These are phyloP conservation scores for Hericium coralloides DNA, from an alignment of 768 basidiomycete genomes.

Conservation along the genomic window DNA sequence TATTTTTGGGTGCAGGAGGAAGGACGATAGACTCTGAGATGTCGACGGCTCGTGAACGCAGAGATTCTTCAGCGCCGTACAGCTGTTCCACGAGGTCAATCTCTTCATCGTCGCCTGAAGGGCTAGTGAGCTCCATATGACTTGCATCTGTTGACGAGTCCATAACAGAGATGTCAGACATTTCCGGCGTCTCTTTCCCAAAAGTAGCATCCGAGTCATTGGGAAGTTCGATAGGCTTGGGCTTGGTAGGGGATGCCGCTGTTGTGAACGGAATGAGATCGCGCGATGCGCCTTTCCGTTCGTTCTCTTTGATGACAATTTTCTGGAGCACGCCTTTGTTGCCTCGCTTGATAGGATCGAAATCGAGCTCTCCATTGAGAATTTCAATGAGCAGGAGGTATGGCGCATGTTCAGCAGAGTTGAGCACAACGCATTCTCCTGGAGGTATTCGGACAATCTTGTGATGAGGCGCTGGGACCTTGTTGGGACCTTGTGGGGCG, in stretches of 20 bases:
- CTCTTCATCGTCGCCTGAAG: conserved; percentile 45
- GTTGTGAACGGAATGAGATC: conserved; percentile 34
- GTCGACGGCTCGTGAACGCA: conserved; percentile 64
- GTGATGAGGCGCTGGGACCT: conserved; percentile 65
- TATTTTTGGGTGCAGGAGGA: conserved; percentile 78
- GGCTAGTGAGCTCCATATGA: neutral
- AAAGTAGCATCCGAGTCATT: conserved; percentile 17
- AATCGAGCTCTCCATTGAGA: conserved; percentile 82
- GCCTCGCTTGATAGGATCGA: conserved; percentile 72
- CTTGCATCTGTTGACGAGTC: neutral
- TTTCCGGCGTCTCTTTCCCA: conserved; percentile 17
- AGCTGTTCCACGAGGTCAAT: conserved; percentile 96
- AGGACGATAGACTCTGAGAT: conserved; percentile 79
- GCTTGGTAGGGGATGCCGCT: neutral
- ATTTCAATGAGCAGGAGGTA: conserved; percentile 91
- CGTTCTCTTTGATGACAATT: conserved; percentile 58
- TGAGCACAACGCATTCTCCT: conserved; percentile 94
- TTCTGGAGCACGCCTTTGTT: conserved; percentile 85
- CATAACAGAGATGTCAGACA: conserved; percentile 4
- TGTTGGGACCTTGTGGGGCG: conserved; percentile 27
- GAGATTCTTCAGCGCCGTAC: conserved; percentile 70
- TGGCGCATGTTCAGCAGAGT: conserved; percentile 94
- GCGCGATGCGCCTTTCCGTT: conserved; percentile 46
- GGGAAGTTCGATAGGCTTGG: conserved; percentile 4
- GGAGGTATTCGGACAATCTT: conserved; percentile 96